A percentile compares a stretch with the other conserved stretches of the same genome.
Conservation (phyloP, 306 rosid genomes). For the Bauhinia variegata region DNA sequence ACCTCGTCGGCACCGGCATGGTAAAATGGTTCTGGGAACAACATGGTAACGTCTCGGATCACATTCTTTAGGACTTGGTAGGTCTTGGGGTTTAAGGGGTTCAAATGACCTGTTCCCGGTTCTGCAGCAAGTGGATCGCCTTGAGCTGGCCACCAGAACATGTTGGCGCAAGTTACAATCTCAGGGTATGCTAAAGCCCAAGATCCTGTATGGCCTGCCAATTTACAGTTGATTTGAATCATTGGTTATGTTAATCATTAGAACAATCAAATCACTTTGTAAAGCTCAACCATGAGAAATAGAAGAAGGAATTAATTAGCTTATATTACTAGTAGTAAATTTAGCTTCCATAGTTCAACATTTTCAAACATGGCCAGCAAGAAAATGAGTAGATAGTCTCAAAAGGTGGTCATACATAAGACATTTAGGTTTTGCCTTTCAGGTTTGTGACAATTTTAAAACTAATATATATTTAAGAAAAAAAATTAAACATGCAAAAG, state of each 20-base stretch:
- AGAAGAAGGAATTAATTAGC: not conserved
- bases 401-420: too few species aligned
- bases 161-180: constrained; percentile 82
- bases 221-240: constrained; percentile 8
- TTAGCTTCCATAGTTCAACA: not conserved
- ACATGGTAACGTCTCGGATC: constrained; percentile 51
- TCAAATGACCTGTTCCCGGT: constrained; percentile 89
- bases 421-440: too few species aligned
- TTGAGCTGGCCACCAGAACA: constrained; percentile 82
- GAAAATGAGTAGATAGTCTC: too few species aligned
- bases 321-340: not conserved
- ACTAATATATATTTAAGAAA: too few species aligned
- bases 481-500: too few species aligned
- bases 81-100: constrained; percentile 82
- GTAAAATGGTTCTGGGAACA: constrained; percentile 77
- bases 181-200: constrained; percentile 92
- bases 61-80: constrained; percentile 76
- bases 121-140: constrained; percentile 62
- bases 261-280: not conserved
- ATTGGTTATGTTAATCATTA: not conserved
- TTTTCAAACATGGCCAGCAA: not conserved
- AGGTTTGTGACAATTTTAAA: too few species aligned
- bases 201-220: constrained; percentile 85
- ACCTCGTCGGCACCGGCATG: constrained; percentile 84
- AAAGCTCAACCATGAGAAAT: not conserved